Percentiles rank a stretch among this genome's conserved stretches.
Evolutionary conservation across 140 eudicot genomes (phyloP).

Genomic region (Senecio squalidus): DNA sequence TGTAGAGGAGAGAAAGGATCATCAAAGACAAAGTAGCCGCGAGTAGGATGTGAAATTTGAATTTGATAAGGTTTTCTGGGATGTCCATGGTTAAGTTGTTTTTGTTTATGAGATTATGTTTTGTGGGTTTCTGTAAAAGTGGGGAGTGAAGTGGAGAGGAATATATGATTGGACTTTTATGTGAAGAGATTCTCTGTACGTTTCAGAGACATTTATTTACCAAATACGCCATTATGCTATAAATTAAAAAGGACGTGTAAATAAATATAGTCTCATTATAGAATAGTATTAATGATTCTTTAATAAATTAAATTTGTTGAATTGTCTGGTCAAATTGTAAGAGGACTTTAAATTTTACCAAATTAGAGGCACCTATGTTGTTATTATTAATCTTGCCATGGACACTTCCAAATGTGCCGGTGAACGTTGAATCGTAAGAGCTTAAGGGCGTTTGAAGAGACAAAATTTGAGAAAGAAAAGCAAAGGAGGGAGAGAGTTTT

Average conservation of each 20-base stretch:
- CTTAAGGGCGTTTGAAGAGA: too few species aligned
- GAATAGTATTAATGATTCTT: too few species aligned
- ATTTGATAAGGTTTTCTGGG: conserved; percentile 38
- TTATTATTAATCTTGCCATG: too few species aligned
- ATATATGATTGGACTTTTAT: background rate
- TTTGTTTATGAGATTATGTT: background rate
- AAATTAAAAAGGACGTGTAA: background rate
- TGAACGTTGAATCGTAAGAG: too few species aligned
- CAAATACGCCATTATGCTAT: background rate
- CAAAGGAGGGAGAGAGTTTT: too few species aligned
- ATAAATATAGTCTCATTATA: too few species aligned
- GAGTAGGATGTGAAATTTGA: conserved; percentile 42
- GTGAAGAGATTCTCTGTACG: conserved; percentile 5
- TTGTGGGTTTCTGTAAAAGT: background rate
- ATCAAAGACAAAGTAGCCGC: conserved; percentile 9
- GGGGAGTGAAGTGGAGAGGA: background rate
- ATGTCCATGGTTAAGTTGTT: background rate
- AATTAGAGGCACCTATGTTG: too few species aligned
- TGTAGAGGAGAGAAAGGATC: conserved; percentile 22
- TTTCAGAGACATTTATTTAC: background rate
- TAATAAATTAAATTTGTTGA: too few species aligned
- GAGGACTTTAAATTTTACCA: too few species aligned
- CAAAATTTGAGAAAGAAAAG: too few species aligned
- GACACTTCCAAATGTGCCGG: too few species aligned
- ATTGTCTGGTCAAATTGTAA: too few species aligned